Evolutionary conservation across 495 filamentous ascomycete genomes (phyloP), one percentile per base, ranked within the genome.

Genomic region (Hypoxylon crocopeplum): DNA sequence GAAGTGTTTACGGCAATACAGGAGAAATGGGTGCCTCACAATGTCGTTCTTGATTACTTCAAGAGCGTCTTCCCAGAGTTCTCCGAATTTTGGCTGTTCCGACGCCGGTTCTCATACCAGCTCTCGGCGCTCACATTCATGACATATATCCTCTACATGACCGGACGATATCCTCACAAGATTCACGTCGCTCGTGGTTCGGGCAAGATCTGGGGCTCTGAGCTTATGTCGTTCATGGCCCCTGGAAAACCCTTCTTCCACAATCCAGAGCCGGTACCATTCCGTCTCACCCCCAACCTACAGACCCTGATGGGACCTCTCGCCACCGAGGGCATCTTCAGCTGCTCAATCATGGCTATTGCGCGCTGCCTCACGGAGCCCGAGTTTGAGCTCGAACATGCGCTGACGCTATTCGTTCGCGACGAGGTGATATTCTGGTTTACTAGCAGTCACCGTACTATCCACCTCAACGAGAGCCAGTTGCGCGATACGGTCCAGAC

Each of bases 371-470:
- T 99, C 48, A 94, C 92, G n/a, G 93, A 97, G 66, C 90, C 91
- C 22, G 90, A 90, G 59, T 82, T 88, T 62, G 91, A 97, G 71
- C 81, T 99, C 10, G 95, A 97, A 60, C 90, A 94, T 72, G 91
- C 94, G 57, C 82, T 99, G 16, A 88, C 87, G 50, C 83, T 99
- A 59, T 98, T 97, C 68, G 93, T 99, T 48, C 83, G 93, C 17
- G 95, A 99, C 64, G 95, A 99, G 72, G 95, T 98, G 86, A 92
- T 92, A 66, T 96, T 93, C 75, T 98, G 94, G 94, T 91, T 90
- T 63, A 96, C 91, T 7, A 85, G 84, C 49, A 86, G 88, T 48
- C 90, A 96, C 69, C 85, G 91, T 20, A 59, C 68, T 1, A 62
- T 69, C 3, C 74, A 69, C 11, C 78, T 91, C 42, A 81, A 80